Base-by-base conservation (phyloP, 768 basidiomycete genomes). In the Mycena galericulata region DNA sequence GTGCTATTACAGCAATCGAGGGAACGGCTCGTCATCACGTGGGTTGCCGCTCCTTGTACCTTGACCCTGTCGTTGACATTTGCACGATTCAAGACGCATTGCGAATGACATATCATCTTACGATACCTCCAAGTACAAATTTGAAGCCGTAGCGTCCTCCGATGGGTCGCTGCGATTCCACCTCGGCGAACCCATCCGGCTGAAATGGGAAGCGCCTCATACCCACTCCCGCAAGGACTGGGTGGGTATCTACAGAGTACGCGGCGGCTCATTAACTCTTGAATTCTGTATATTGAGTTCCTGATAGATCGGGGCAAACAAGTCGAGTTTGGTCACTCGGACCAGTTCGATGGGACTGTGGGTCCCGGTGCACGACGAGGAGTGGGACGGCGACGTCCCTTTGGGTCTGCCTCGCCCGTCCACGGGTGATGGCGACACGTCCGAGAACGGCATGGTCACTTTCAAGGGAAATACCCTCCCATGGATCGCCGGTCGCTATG, bases 11-110 rank as follows among this genome's bases (percentile, higher is more conserved):
- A 95, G 76, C 96, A 98, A 75, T 96, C 95, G 1, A 85, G 96
- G 58, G 96, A 98, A 79, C 87, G 90, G 62, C 86, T 99, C 46
- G 90, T 98, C 68, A 97, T 99, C 80, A 94, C 94, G 95, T 97
- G 76, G 70, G 93, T 83, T 43, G 38, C 54, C 22, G 26, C 47
- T 30, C 15, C 34, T 65, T 32, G 20, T 17, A 53, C 62, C 32
- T 59, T 9, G 22, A 67, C 34, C 41, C 26, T 41, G 64, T 67
- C 41, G 46, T 46, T 34, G 53, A 32, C 43, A 20, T 20, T 62
- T 43, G 50, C 15, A 66, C 71, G 24, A 26, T 53, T 17, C 73
- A 88, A 96, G 86, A 47, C 94, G 95, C 17, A 88, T 98, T 51
- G 89, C 96, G 3, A 91, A 82, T 69, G 92, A 98, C 76, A 79